These are phyloP conservation scores for Alternaria sp. DNA, from an alignment of 2,329 filamentous ascomycete species.

Conservation along the genomic window DNA sequence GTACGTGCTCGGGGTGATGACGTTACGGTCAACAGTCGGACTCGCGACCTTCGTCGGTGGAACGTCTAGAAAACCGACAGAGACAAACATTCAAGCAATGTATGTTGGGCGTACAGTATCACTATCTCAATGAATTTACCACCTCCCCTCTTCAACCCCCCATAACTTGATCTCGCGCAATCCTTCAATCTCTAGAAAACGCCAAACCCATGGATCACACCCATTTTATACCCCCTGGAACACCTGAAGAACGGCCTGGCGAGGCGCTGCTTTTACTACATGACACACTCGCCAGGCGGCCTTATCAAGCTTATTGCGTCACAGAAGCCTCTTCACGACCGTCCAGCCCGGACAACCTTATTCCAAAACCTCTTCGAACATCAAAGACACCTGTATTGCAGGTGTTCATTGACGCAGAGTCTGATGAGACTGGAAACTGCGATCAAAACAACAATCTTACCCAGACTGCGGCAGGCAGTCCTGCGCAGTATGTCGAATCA, in stretches of 20 bases:
- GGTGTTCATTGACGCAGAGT: neutral
- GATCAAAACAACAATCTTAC: neutral
- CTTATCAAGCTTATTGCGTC: slow-evolving; percentile 30
- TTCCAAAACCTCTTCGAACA: slow-evolving; percentile 5
- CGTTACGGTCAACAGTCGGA: neutral
- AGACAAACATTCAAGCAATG: neutral
- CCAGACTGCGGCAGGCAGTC: neutral
- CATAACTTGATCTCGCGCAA: neutral
- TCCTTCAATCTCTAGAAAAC: neutral
- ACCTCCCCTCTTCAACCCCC: neutral
- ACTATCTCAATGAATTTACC: neutral
- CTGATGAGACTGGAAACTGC: neutral
- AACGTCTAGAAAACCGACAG: neutral
- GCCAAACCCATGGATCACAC: neutral
- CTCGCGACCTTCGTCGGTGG: neutral
- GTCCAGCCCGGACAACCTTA: slow-evolving; percentile 18
- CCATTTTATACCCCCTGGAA: neutral
- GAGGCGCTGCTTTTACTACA: slow-evolving; percentile 1
- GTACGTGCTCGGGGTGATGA: neutral
- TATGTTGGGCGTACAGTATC: neutral
- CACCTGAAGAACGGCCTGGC: neutral
- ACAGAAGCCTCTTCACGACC: slow-evolving; percentile 26
- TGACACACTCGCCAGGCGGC: neutral
- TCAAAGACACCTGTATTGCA: neutral
- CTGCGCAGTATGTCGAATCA: neutral